Base-by-base conservation (phyloP, 257 asterid genomes). In the Salvia hispanica region DNA sequence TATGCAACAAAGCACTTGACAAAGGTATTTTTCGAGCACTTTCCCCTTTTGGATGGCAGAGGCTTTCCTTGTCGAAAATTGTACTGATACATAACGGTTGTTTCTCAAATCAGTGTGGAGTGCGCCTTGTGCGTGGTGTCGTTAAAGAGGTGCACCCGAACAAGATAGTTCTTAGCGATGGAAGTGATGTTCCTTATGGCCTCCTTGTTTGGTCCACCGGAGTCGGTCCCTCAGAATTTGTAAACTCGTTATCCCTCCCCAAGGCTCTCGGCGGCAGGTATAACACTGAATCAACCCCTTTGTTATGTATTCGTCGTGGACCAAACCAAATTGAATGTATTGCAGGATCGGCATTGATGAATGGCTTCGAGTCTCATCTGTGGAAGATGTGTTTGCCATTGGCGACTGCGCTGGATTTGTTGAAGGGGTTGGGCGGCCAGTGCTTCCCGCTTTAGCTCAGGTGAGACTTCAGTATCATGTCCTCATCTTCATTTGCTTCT, bases 381-480 rank as follows among this genome's bases (percentile, higher is more conserved):
- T 79, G 16, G 96, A 90, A 59, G 97, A 93, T 62, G 90, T 90
- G 37, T 93, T 85, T 71, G 97, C 98, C 7, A 71, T 93, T 6
- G 98, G 98, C 18, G 98, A 93, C 65, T 90, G 95, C 50, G 92
- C 96, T 45, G 98, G 98, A 47, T 90, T 90, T 76, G 90, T 93
- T 10, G 97, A 92, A 73, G 80, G 83, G 33, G 83, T 83, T 3
- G 98, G 95, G 74, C 82, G 66, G 72, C 89, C 84, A 4, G 97
- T 93, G 65, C 96, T 93, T 74, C 97, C 98, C 1, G 95, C 98
- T 44, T 84, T 90, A 40, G 98, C 98, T 62, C 98, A 93, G 96
- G 98, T 90, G 50, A 55, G 75, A 55, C n/a, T n/a, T n/a, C 54
- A 47, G 21, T 25, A n/a, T 47, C 54, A n/a, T 2, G 6, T 45